phyloP scores from a whole-genome alignment of 2,329 filamentous ascomycete species.

The Fusarium sp. region DNA sequence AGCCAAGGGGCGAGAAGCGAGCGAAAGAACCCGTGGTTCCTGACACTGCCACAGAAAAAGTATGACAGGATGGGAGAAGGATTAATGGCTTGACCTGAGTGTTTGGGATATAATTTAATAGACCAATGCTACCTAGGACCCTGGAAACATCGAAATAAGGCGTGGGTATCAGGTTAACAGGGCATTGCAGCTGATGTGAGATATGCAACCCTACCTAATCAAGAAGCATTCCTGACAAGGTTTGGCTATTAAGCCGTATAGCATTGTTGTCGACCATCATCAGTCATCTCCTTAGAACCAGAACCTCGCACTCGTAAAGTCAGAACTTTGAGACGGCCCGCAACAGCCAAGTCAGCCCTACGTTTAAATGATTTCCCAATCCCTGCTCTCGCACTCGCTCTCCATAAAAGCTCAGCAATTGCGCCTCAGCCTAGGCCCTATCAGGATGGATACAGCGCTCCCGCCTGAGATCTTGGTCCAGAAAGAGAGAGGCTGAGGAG shows the following conservation, averaged over 20 bases:
- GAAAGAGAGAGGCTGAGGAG: constrained; percentile 1
- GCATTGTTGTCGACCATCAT: neutral
- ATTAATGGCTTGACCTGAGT: neutral
- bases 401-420: constrained; percentile 20
- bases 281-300: constrained; percentile 4
- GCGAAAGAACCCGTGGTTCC: neutral
- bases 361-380: neutral
- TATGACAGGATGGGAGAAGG: neutral
- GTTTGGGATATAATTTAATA: neutral
- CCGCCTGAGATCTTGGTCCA: neutral
- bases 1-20: neutral
- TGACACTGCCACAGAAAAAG: constrained; percentile 5
- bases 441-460: constrained; percentile 22
- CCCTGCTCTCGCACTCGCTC: constrained; percentile 9
- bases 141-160: constrained; percentile 13
- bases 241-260: no score
- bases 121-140: neutral
- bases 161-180: constrained; percentile 20
- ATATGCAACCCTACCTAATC: neutral
- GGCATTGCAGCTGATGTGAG: neutral
- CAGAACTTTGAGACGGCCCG: neutral
- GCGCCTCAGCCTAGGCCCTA: constrained; percentile 31
- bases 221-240: constrained; percentile 16
- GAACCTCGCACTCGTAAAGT: neutral
- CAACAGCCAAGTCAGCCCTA: constrained; percentile 19